phyloP scores from a whole-genome alignment of 345 rosid species.

The Brassica cretica region DNA sequence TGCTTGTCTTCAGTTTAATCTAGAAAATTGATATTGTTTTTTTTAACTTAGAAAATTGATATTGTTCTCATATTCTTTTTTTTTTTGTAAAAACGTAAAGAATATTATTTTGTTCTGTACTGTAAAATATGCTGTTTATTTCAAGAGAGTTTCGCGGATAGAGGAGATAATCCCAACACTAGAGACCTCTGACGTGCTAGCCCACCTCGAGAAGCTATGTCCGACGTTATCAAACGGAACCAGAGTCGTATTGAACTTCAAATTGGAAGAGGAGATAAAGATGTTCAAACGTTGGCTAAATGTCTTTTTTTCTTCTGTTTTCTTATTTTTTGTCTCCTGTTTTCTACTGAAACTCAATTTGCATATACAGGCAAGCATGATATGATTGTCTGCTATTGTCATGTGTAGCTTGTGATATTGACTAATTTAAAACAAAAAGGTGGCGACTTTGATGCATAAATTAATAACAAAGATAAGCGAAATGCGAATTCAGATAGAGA shows the following conservation, averaged over 20 bases:
- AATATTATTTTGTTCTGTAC: not conserved
- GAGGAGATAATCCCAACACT: slow-evolving; percentile 94
- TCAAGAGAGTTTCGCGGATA: slow-evolving; percentile 70
- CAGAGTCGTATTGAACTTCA: slow-evolving; percentile 77
- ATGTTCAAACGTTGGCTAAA: slow-evolving; percentile 80
- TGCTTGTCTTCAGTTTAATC: not conserved
- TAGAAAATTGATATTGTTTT: not conserved
- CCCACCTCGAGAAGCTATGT: slow-evolving; percentile 77
- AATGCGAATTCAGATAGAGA: slow-evolving; percentile 16
- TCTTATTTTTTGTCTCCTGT: not conserved
- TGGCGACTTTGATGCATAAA: slow-evolving; percentile 13
- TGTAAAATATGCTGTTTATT: not conserved
- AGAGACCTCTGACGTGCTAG: slow-evolving; percentile 85
- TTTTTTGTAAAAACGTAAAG: too few species aligned
- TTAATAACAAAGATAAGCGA: not conserved
- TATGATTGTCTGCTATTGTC: not conserved
- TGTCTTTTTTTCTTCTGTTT: slow-evolving; percentile 16
- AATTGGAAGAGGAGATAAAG: slow-evolving; percentile 88
- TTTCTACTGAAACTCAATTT: not conserved
- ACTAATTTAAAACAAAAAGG: not conserved
- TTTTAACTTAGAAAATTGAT: not conserved
- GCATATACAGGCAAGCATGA: not conserved
- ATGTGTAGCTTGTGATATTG: slow-evolving; percentile 19
- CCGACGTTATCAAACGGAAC: slow-evolving; percentile 65
- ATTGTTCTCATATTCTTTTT: not conserved